A percentile compares a stretch with the other conserved stretches of the same genome.
Evolutionary conservation across 331 rosid species (phyloP).

Genomic region (Ulmus americana): DNA sequence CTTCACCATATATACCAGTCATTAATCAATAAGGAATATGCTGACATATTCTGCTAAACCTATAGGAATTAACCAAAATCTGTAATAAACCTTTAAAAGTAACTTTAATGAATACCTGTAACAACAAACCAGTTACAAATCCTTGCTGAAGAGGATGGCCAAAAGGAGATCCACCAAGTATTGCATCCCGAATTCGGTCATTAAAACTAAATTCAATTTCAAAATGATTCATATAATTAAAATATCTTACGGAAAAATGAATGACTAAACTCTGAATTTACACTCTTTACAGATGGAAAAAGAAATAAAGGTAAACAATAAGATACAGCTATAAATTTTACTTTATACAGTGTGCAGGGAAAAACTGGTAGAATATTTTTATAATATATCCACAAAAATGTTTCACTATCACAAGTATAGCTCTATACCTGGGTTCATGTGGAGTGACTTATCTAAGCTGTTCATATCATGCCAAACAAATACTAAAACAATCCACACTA

Average conservation of each 20-base stretch:
- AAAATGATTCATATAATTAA: slow-evolving; percentile 18
- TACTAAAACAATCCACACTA: neutral
- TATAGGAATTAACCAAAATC: neutral
- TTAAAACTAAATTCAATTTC: slow-evolving; percentile 55
- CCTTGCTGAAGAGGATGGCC: slow-evolving; percentile 98
- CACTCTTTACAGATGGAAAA: slow-evolving; percentile 2
- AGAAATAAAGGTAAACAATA: slow-evolving; percentile 12
- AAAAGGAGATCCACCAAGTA: slow-evolving; percentile 96
- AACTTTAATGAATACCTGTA: slow-evolving; percentile 47
- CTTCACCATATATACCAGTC: neutral
- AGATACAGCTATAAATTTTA: neutral
- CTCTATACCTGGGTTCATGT: neutral
- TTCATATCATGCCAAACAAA: slow-evolving; percentile 1
- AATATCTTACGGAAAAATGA: neutral
- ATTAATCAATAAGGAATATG: neutral
- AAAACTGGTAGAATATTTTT: neutral
- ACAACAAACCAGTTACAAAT: slow-evolving; percentile 71
- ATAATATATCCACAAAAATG: neutral
- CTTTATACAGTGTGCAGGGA: neutral
- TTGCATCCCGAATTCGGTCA: slow-evolving; percentile 89
- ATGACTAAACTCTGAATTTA: neutral
- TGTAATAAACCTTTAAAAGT: neutral
- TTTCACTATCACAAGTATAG: neutral
- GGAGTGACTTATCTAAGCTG: neutral
- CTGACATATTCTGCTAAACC: neutral